A percentile compares a stretch with the other conserved stretches of the same genome.
Evolutionary conservation across 345 rosid species (phyloP).

Genomic region (Eucalyptus sp.): DNA sequence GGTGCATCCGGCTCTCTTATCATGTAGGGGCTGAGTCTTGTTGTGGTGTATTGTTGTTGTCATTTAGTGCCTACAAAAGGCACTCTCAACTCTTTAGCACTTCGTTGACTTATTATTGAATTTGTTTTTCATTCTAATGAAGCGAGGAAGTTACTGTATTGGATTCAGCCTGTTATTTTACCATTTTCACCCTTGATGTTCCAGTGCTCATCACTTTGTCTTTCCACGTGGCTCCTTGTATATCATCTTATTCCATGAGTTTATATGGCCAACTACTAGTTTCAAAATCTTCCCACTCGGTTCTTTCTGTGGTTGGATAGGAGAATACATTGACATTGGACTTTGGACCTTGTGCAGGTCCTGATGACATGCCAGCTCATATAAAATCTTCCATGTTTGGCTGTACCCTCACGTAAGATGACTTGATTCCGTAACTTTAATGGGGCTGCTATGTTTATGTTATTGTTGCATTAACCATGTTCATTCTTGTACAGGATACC

Average conservation of each 20-base stretch:
- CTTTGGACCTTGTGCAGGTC: constrained; percentile 36
- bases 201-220: background rate
- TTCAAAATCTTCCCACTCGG: background rate
- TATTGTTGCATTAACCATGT: background rate
- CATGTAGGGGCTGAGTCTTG: background rate
- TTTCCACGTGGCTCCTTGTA: background rate
- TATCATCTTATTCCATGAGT: background rate
- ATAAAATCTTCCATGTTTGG: constrained; percentile 95
- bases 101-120: background rate
- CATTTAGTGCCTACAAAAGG: background rate
- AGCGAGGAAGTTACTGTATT: background rate
- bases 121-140: background rate
- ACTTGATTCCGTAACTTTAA: background rate
- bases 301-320: background rate
- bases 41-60: background rate
- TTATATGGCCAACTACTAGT: background rate
- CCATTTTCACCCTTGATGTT: background rate
- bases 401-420: constrained; percentile 61
- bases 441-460: background rate
- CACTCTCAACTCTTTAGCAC: background rate
- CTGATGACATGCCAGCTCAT: constrained; percentile 99
- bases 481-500: constrained; percentile 49
- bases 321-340: background rate
- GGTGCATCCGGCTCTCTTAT: background rate
- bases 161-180: background rate